Conservation (phyloP, 1,284 basidiomycete genomes). For the Caloboletus firmus region DNA sequence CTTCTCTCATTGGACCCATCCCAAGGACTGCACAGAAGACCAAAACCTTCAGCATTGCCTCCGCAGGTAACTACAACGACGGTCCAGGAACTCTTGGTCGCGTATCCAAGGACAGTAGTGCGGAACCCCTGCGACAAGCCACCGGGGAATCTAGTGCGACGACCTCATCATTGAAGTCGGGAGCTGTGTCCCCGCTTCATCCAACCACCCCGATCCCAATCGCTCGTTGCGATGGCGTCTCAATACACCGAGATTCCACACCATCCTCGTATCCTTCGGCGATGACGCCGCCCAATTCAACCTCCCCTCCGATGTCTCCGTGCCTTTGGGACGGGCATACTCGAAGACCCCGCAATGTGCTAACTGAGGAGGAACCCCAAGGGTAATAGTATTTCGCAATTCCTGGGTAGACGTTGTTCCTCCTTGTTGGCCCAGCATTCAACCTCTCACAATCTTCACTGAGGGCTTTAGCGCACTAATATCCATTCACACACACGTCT, state of each 20-base stretch:
- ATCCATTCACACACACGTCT: not conserved
- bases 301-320: slow-evolving; percentile 9
- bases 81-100: slow-evolving; percentile 2
- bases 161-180: not conserved
- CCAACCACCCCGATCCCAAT: slow-evolving; percentile 11
- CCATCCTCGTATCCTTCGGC: slow-evolving; percentile 5
- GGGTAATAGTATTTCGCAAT: slow-evolving; percentile 23
- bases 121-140: not conserved
- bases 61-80: slow-evolving; percentile 3
- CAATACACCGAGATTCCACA: not conserved
- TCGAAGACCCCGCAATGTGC: slow-evolving; percentile 14
- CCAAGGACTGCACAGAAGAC: slow-evolving; percentile 6
- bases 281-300: slow-evolving; percentile 1
- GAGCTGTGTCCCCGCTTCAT: not conserved
- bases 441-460: not conserved
- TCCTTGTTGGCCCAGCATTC: slow-evolving; percentile 8
- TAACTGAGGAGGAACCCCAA: slow-evolving; percentile 17
- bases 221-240: not conserved
- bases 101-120: slow-evolving; percentile 1
- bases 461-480: too few relatives aligned
- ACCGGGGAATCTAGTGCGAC: not conserved
- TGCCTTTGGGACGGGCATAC: slow-evolving; percentile 30
- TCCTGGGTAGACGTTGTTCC: slow-evolving; percentile 14
- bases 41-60: slow-evolving; percentile 4
- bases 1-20: slow-evolving; percentile 7